Conservation (phyloP, 2,329 filamentous ascomycete genomes). For the Aspergillus ustus region DNA sequence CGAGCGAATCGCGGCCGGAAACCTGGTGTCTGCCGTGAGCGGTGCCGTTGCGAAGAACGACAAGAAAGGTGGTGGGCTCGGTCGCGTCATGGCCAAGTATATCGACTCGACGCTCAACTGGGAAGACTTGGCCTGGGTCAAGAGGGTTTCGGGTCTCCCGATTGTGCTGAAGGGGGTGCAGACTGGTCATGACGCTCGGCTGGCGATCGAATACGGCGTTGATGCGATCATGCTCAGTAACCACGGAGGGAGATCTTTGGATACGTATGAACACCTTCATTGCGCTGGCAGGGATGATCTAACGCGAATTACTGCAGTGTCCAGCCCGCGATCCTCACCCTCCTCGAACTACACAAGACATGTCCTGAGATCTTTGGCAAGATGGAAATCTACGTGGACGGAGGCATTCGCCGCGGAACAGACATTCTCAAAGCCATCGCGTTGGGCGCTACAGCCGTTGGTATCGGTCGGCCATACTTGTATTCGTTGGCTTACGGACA, state of each 20-base stretch:
- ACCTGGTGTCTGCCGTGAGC: slow-evolving; percentile 44
- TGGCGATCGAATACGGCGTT: slow-evolving; percentile 55
- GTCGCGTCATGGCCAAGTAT: slow-evolving; percentile 57
- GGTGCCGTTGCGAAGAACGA: slow-evolving; percentile 52
- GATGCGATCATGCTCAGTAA: slow-evolving; percentile 63
- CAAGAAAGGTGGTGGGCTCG: slow-evolving; percentile 59
- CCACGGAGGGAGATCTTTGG: slow-evolving; percentile 63
- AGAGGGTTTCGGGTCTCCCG: slow-evolving; percentile 52
- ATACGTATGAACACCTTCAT: slow-evolving; percentile 39
- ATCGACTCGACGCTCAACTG: slow-evolving; percentile 58
- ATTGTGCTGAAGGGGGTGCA: slow-evolving; percentile 63
- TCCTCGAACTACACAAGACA: slow-evolving; percentile 56
- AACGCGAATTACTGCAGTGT: slow-evolving; percentile 18
- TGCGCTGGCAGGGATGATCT: background rate
- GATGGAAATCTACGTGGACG: slow-evolving; percentile 60
- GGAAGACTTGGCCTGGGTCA: slow-evolving; percentile 60
- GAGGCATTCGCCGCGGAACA: slow-evolving; percentile 58
- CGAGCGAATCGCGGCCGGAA: slow-evolving; percentile 49
- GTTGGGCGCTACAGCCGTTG: slow-evolving; percentile 60
- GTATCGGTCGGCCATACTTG: slow-evolving; percentile 58
- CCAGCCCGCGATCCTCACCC: slow-evolving; percentile 55
- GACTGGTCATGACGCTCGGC: slow-evolving; percentile 58
- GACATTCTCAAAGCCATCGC: slow-evolving; percentile 61
- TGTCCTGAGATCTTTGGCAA: slow-evolving; percentile 56
- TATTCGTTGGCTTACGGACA: slow-evolving; percentile 60